These are phyloP conservation scores for Pythium sukuiense DNA, from an alignment of 352 stramenopile genomes.

Conservation along the genomic window DNA sequence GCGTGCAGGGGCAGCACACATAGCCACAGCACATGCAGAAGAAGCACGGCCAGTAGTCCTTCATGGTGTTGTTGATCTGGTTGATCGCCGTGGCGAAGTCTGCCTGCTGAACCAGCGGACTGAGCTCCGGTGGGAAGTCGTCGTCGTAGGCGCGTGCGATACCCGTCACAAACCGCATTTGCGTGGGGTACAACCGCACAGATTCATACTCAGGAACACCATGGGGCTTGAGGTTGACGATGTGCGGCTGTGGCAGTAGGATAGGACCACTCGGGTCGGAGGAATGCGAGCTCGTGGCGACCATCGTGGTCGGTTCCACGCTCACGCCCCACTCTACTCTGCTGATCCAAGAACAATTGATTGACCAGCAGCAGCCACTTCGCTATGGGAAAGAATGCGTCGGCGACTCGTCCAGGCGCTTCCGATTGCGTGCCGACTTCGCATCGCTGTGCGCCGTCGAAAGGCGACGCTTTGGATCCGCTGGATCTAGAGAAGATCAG, in stretches of 20 bases:
- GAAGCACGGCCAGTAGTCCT: conserved; percentile 79
- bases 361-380: conserved; percentile 5
- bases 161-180: conserved; percentile 71
- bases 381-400: not conserved
- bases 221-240: conserved; percentile 12
- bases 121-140: conserved; percentile 62
- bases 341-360: not conserved
- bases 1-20: conserved; percentile 60
- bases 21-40: conserved; percentile 78
- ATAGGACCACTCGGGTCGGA: conserved; percentile 12
- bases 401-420: not conserved
- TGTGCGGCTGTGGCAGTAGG: conserved; percentile 10
- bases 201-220: conserved; percentile 30
- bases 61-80: conserved; percentile 85
- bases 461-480: conserved; percentile 5
- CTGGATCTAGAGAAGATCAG: conserved; percentile 4
- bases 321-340: not conserved
- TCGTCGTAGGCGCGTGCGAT: conserved; percentile 72
- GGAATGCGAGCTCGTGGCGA: conserved; percentile 30
- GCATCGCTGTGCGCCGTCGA: conserved; percentile 7
- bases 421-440: not conserved
- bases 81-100: conserved; percentile 77
- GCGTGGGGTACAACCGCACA: conserved; percentile 54
- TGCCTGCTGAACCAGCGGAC: conserved; percentile 45
- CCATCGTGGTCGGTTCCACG: conserved; percentile 13